These are phyloP conservation scores for Salix dunnii DNA, from an alignment of 345 rosid genomes.

Conservation along the genomic window DNA sequence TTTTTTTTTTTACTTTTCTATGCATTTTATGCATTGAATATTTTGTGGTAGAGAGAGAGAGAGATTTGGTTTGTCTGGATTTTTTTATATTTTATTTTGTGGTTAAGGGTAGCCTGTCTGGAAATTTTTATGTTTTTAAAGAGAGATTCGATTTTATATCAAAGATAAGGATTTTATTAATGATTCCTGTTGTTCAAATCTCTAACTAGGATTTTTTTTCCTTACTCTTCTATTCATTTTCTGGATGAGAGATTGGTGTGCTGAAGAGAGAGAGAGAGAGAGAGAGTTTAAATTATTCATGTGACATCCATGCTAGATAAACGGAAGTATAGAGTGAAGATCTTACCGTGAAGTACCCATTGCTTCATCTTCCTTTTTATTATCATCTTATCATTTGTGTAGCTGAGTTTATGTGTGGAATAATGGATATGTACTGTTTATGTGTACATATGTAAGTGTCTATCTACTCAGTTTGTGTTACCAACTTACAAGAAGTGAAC, in stretches of 20 bases:
- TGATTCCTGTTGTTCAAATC: neutral
- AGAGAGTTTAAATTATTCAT: neutral
- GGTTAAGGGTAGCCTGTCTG: neutral
- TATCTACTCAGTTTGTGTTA: neutral
- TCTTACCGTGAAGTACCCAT: neutral
- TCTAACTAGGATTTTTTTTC: neutral
- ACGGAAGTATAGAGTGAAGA: neutral
- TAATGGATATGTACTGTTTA: neutral
- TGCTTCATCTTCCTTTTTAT: neutral
- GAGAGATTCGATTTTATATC: neutral
- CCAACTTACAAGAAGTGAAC: neutral
- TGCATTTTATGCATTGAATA: neutral
- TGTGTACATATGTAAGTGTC: neutral
- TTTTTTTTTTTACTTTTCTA: neutral
- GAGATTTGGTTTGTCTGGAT: neutral
- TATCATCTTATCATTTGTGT: neutral
- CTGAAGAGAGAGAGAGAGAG: neutral
- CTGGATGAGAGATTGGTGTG: neutral
- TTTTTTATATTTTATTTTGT: neutral
- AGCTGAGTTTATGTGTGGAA: neutral
- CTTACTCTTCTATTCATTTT: neutral
- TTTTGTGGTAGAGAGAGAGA: neutral
- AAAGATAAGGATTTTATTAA: neutral
- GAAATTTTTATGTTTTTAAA: neutral
- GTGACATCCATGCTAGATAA: neutral